Percentiles rank a stretch among this genome's conserved stretches.
These are phyloP conservation scores for Lodderomyces parapsilosis DNA, from an alignment of 1,139 yeast species.

Conservation along the genomic window DNA sequence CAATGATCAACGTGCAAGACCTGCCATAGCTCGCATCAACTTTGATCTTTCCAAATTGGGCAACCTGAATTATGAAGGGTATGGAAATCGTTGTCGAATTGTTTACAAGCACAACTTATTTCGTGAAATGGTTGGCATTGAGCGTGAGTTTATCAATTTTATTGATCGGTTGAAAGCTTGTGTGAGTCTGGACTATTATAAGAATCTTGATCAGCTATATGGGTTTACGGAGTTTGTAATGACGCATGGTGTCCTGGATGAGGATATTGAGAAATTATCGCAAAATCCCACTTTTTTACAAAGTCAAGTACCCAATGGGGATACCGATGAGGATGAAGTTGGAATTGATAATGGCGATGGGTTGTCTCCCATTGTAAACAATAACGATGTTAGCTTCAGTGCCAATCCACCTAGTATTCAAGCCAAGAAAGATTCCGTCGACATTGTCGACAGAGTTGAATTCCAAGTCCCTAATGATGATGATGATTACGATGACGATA, in stretches of 20 bases:
- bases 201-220: neutral
- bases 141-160: conserved; percentile 8
- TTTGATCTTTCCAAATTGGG: conserved; percentile 9
- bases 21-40: conserved; percentile 8
- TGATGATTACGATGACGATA: neutral
- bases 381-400: neutral
- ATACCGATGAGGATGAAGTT: neutral
- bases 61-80: conserved; percentile 9
- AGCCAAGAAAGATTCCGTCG: neutral
- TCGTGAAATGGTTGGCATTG: conserved; percentile 7
- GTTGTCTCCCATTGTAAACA: neutral
- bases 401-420: neutral
- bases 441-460: neutral
- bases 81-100: neutral
- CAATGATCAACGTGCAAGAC: neutral
- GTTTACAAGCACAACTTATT: conserved; percentile 5
- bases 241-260: neutral
- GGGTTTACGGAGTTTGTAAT: neutral
- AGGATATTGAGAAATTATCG: conserved; percentile 2
- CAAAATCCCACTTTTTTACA: conserved; percentile 5
- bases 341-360: neutral
- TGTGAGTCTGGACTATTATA: neutral
- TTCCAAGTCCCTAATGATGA: neutral
- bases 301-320: conserved; percentile 1
- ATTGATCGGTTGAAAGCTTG: conserved; percentile 6